Evolutionary conservation across 495 filamentous ascomycete species (phyloP).

Genomic region (Podospora didyma): DNA sequence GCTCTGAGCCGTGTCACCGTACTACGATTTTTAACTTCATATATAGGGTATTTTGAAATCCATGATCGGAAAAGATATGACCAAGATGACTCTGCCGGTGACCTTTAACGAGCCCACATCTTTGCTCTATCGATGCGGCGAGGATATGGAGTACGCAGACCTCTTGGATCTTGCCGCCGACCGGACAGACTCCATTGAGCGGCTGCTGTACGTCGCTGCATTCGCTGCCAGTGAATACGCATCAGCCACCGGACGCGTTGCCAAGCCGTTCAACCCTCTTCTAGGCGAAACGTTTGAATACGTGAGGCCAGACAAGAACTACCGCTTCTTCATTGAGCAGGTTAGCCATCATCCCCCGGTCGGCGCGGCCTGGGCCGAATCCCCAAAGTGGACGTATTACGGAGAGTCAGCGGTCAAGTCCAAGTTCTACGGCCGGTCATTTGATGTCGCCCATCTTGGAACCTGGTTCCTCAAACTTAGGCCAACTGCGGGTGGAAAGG

Average conservation of each 20-base stretch:
- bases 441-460: slow-evolving; percentile 92
- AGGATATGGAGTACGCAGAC: slow-evolving; percentile 97
- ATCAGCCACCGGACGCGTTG: slow-evolving; percentile 92
- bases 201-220: slow-evolving; percentile 92
- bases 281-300: slow-evolving; percentile 98
- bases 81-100: slow-evolving; percentile 96
- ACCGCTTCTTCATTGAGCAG: slow-evolving; percentile 97
- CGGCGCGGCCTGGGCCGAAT: slow-evolving; percentile 90
- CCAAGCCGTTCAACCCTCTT: slow-evolving; percentile 96
- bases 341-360: slow-evolving; percentile 97
- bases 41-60: slow-evolving; percentile 91
- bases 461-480: slow-evolving; percentile 95
- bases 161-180: slow-evolving; percentile 87
- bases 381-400: slow-evolving; percentile 94
- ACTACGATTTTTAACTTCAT: not conserved
- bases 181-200: slow-evolving; percentile 79
- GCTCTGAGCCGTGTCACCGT: slow-evolving; percentile 14
- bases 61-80: slow-evolving; percentile 99
- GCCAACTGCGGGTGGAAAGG: slow-evolving; percentile 65
- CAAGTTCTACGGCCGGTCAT: slow-evolving; percentile 96
- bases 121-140: slow-evolving; percentile 88
- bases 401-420: slow-evolving; percentile 96
- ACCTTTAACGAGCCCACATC: slow-evolving; percentile 99
- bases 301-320: slow-evolving; percentile 88
- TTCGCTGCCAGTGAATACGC: slow-evolving; percentile 96